Conservation (phyloP, 305 asterid species). For the Fraxinus nigra region DNA sequence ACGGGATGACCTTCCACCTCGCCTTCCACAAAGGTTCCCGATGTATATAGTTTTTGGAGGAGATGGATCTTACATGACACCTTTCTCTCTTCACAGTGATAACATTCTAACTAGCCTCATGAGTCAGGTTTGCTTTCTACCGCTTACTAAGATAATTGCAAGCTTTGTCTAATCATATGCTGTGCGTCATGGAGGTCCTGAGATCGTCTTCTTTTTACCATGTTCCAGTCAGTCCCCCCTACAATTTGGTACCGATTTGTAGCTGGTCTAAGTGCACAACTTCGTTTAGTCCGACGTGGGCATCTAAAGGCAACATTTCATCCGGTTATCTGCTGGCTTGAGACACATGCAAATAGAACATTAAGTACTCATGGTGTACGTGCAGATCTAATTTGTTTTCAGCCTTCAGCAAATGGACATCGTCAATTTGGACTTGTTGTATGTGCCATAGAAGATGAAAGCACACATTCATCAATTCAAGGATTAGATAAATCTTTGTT, state of each 20-base stretch:
- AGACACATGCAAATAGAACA: constrained; percentile 68
- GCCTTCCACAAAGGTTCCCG: constrained; percentile 78
- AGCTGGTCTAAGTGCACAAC: constrained; percentile 93
- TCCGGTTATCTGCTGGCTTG: constrained; percentile 78
- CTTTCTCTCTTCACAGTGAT: constrained; percentile 78
- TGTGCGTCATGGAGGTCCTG: constrained; percentile 24
- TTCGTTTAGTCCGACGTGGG: constrained; percentile 73
- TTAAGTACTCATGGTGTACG: constrained; percentile 55
- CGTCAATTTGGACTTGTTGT: constrained; percentile 75
- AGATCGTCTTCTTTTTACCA: constrained; percentile 17
- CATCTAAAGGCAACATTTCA: constrained; percentile 61
- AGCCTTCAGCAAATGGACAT: constrained; percentile 71
- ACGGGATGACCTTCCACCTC: constrained; percentile 81
- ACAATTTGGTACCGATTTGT: constrained; percentile 80
- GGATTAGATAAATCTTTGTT: constrained; percentile 38
- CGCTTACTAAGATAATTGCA: constrained; percentile 15
- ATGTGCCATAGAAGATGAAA: constrained; percentile 56
- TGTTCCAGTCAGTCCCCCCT: constrained; percentile 79
- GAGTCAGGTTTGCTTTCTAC: constrained; percentile 65
- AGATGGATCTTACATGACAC: constrained; percentile 91
- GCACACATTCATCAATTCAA: constrained; percentile 38
- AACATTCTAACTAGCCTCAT: constrained; percentile 70
- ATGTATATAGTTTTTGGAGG: constrained; percentile 79
- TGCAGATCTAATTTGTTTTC: constrained; percentile 60
- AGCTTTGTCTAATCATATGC: constrained; percentile 7